These are phyloP conservation scores for Golubevia sp. DNA, from an alignment of 1,284 basidiomycete species.

Conservation along the genomic window DNA sequence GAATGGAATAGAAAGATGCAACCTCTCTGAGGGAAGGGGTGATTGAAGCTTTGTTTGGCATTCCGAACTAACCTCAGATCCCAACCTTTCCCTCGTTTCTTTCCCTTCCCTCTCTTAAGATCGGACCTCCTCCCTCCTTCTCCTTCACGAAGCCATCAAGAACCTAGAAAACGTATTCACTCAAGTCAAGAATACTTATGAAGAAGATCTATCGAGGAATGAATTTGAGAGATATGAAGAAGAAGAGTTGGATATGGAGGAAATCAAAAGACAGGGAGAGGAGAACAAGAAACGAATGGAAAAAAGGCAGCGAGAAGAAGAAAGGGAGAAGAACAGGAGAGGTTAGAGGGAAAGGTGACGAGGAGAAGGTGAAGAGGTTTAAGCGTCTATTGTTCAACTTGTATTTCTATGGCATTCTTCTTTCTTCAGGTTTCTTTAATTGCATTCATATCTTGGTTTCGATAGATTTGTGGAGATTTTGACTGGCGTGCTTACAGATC, in stretches of 20 bases:
- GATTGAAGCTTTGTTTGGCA: not conserved
- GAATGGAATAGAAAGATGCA: too few species aligned
- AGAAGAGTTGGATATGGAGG: conserved; percentile 31
- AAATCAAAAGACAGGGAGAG: conserved; percentile 6
- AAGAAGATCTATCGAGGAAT: conserved; percentile 27
- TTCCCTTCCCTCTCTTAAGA: conserved; percentile 10
- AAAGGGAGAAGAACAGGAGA: conserved; percentile 23
- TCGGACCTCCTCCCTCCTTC: conserved; percentile 36
- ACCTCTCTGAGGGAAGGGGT: not conserved
- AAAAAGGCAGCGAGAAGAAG: conserved; percentile 25
- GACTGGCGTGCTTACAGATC: too few species aligned
- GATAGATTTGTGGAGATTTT: too few species aligned
- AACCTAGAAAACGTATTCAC: conserved; percentile 47
- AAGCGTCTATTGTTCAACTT: too few species aligned
- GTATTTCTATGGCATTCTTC: too few species aligned
- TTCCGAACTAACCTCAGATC: not conserved
- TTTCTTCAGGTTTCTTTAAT: too few species aligned
- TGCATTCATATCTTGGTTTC: too few species aligned
- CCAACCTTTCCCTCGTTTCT: not conserved
- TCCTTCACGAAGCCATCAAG: conserved; percentile 43
- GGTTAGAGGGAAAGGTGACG: too few species aligned
- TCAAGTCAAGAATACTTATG: conserved; percentile 43
- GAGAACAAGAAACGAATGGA: conserved; percentile 9
- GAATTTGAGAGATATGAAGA: conserved; percentile 37
- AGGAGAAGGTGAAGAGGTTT: too few species aligned